Percentiles rank a stretch among this genome's conserved stretches.
These are phyloP conservation scores for Cladosporium austrohemisphaericum DNA, from an alignment of 2,329 filamentous ascomycete species.

Conservation along the genomic window DNA sequence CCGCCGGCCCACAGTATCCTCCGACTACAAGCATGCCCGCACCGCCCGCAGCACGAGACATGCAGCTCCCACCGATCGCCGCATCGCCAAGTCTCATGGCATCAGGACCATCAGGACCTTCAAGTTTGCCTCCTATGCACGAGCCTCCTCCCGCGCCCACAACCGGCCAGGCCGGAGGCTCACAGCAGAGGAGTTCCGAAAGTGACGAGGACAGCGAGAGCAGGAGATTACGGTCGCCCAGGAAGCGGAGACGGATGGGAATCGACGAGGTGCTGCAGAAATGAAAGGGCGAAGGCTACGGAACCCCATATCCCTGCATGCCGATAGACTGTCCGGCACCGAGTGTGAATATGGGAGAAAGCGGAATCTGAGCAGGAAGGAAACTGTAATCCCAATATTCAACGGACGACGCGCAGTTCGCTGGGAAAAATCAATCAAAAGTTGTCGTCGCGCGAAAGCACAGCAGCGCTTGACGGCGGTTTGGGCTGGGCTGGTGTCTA, in stretches of 20 bases:
- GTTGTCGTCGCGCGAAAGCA: no score
- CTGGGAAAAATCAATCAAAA: no score
- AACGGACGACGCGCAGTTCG: no score
- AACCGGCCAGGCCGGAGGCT: not conserved
- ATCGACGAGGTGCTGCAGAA: slow-evolving; percentile 33
- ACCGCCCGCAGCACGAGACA: slow-evolving; percentile 6
- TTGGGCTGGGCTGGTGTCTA: no score
- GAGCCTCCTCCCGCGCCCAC: not conserved
- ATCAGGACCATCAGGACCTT: slow-evolving; percentile 5
- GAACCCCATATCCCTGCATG: no score
- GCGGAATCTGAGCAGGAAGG: no score
- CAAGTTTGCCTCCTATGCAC: not conserved
- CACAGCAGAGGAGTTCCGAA: slow-evolving; percentile 6
- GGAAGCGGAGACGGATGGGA: slow-evolving; percentile 30
- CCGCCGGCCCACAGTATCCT: not conserved
- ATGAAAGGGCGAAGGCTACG: not conserved
- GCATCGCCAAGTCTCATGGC: slow-evolving; percentile 10
- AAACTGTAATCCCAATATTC: no score
- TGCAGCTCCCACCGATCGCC: slow-evolving; percentile 28
- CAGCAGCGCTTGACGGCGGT: no score
- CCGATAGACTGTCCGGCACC: no score
- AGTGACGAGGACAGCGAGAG: slow-evolving; percentile 25
- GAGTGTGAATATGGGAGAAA: no score
- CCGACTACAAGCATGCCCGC: not conserved
- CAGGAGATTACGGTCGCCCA: slow-evolving; percentile 17